phyloP scores from a whole-genome alignment of 768 basidiomycete species.

The Pleurotus citrinopileatus region DNA sequence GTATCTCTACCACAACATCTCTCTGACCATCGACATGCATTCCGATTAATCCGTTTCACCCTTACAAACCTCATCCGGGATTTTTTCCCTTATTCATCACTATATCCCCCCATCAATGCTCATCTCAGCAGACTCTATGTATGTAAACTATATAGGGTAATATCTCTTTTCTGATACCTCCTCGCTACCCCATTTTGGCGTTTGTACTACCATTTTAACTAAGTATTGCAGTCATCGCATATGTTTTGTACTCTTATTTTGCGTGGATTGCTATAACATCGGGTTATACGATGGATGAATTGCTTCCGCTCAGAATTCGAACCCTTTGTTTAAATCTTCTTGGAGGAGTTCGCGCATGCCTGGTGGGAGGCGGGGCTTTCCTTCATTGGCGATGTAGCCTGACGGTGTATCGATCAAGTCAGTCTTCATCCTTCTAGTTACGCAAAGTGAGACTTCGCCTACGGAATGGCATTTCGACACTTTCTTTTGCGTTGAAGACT shows the following conservation, averaged over 20 bases:
- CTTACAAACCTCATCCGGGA: not conserved
- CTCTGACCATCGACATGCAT: not conserved
- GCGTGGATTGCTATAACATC: no score
- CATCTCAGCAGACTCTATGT: conserved; percentile 4
- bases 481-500: conserved; percentile 79
- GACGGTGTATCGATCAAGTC: not conserved
- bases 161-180: not conserved
- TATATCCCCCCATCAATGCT: not conserved
- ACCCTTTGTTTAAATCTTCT: conserved; percentile 83
- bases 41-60: not conserved
- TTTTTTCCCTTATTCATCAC: not conserved
- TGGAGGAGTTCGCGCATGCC: conserved; percentile 88
- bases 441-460: conserved; percentile 25
- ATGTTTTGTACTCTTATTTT: not conserved
- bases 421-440: not conserved
- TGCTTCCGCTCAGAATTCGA: no score
- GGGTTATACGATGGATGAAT: no score
- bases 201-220: not conserved
- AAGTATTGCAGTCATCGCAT: not conserved
- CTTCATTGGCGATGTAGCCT: conserved; percentile 50
- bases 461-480: conserved; percentile 99
- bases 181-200: not conserved
- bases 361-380: conserved; percentile 75
- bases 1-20: not conserved
- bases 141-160: conserved; percentile 5